Conservation (phyloP, 2,329 filamentous ascomycete species). For the Bipolaris gigantea region DNA sequence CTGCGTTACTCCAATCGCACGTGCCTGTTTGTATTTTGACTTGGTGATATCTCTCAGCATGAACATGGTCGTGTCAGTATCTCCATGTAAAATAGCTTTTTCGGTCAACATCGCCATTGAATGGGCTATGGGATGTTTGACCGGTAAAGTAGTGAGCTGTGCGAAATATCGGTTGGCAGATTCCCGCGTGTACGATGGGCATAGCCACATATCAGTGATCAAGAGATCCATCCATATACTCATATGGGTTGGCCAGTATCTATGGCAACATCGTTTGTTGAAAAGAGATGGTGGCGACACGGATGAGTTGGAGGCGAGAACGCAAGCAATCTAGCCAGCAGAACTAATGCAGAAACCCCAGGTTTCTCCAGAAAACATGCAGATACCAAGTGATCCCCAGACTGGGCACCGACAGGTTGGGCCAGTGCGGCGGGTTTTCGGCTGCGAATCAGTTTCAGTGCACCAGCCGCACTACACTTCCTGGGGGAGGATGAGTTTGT, state of each 20-base stretch:
- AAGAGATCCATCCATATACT: background rate
- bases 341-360: slow-evolving; percentile 1
- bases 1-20: too few relatives aligned
- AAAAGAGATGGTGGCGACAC: background rate
- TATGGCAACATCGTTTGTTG: background rate
- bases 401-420: slow-evolving; percentile 15
- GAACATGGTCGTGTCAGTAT: background rate
- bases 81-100: background rate
- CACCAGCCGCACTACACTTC: slow-evolving; percentile 24
- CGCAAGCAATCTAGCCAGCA: background rate
- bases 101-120: background rate
- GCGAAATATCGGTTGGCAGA: background rate
- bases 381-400: slow-evolving; percentile 15
- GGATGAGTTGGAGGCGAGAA: background rate
- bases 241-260: background rate
- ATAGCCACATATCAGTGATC: too few relatives aligned
- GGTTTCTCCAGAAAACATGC: slow-evolving; percentile 6
- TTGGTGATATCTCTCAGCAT: background rate
- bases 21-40: too few relatives aligned
- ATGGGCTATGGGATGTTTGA: background rate
- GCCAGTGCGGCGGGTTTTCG: slow-evolving; percentile 10
- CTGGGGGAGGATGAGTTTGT: slow-evolving; percentile 38
- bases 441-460: slow-evolving; percentile 17
- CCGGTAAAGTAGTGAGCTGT: background rate
- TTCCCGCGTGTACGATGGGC: too few relatives aligned